These are phyloP conservation scores for Candida maesae DNA, from an alignment of 805 yeast genomes.

Conservation along the genomic window DNA sequence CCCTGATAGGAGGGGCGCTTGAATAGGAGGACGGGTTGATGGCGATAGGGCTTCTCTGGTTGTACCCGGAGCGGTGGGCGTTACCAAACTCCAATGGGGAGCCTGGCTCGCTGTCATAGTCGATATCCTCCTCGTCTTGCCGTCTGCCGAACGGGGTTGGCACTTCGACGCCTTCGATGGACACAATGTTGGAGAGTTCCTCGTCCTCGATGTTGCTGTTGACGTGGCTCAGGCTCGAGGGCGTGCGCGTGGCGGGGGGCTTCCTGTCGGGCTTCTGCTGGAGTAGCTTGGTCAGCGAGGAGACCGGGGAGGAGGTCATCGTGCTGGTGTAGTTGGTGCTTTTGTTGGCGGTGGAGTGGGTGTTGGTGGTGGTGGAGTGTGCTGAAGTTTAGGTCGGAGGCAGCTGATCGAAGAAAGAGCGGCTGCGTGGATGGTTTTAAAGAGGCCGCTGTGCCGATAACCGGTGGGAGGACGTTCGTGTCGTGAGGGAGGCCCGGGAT, in stretches of 20 bases:
- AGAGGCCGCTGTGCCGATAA: background rate
- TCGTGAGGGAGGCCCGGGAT: too few species aligned
- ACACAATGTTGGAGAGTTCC: conserved; percentile 23
- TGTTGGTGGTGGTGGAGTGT: too few species aligned
- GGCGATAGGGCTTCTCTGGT: conserved; percentile 25
- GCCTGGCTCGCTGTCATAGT: conserved; percentile 8
- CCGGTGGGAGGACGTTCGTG: background rate
- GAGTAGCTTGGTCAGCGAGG: conserved; percentile 27
- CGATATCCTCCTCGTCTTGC: conserved; percentile 4
- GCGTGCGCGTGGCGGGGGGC: conserved; percentile 4
- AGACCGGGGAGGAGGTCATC: conserved; percentile 23
- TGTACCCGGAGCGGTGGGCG: conserved; percentile 10
- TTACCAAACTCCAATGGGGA: conserved; percentile 11
- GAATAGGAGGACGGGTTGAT: conserved; percentile 19
- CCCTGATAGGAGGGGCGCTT: conserved; percentile 28
- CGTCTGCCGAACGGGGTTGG: conserved; percentile 6
- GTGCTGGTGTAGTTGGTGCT: background rate
- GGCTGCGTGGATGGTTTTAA: background rate
- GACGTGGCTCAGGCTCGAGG: conserved; percentile 7
- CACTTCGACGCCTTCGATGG: conserved; percentile 30
- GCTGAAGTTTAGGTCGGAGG: too few species aligned
- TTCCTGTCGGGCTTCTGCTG: conserved; percentile 22
- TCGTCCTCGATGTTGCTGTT: conserved; percentile 12
- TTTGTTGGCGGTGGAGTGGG: background rate
- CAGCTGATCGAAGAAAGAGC: background rate